Evolutionary conservation across 345 rosid genomes (phyloP), one percentile per base, ranked within the genome.

Genomic region (Tarenaya hassleriana): DNA sequence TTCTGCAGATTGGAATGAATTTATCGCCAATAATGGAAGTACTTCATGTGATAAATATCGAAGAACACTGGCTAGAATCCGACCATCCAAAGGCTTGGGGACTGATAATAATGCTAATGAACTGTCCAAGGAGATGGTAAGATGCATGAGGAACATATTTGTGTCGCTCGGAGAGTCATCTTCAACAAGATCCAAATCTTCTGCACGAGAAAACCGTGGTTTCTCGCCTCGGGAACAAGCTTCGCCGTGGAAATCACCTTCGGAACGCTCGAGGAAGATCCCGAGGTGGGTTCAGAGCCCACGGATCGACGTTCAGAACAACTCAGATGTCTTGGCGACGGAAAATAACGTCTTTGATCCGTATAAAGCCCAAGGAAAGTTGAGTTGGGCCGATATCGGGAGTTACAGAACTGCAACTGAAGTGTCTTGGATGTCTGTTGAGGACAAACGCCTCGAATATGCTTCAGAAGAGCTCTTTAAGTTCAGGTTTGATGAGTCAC

Each of bases 81-180:
- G 42, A 61, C 21, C 55, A 41, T 12, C 53, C 15, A 67, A 55
- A 52, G 29, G 58, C 18, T 13, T 60, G 54, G 50, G 45, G 24
- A 31, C 33, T 44, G 50, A 7, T 50, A 66, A 66, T 16, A 60
- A 60, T 27, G 67, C 63, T 50, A 61, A 55, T 44, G 58, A 61
- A 50, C 72, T 67, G 31, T 67, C 95, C 0, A 85, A 91, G 71
- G 85, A 87, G 75, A 91, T 91, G 95, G 76, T 87, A 34, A 64
- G 76, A 71, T 91, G 95, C 76, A 91, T 91, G 98, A 82, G 78
- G 72, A 77, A 87, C 67, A 84, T 91, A 74, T 91, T 77, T 64
- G 74, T 83, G 53, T 90, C 81, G 45, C 86, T 90, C 41, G 85
- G 86, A 27, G 95, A 82, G 67, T 70, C 95, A 59, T 77, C 84